Evolutionary conservation across 768 basidiomycete species (phyloP), one percentile per base, ranked within the genome.

Genomic region (Tylopilus intermedius): DNA sequence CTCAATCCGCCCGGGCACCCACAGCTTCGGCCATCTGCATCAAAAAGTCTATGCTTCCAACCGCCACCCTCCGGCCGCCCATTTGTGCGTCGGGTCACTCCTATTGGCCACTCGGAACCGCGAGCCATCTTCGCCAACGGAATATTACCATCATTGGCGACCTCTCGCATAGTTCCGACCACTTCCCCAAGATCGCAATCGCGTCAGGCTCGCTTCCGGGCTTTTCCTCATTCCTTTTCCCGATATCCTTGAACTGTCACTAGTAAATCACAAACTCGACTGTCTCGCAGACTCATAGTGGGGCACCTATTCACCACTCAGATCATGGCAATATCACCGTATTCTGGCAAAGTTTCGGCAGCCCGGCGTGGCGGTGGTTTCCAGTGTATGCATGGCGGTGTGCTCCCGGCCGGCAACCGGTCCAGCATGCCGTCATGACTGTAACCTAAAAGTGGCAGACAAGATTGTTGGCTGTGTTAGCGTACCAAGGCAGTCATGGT

Each of bases 81-180:
- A 53, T 50, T 24, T 24, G 24, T 24, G 24, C 24, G 24, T 24
- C 24, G 24, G 24, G 24, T 24, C 24, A 38, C 15, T 39, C 37
- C 54, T 35, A 44, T 47, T 57, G 42, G 38, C 27, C 46, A 27
- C 47, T 67, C 66, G 66, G 66, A 53, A 58, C 66, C 66, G 67
- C 64, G 50, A 11, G 18, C 18, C 38, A n/a, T 58, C 30, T 30
- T 30, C 30, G 30, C 42, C 46, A 18, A 32, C 41, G 21, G 9
- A 51, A 65, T 64, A 67, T 59, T 40, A 24, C 54, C 51, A 46
- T 46, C 46, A 35, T 50, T 40, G 48, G 47, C 40, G 21, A 40
- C 38, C 27, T 18, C 42, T 29, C 43, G 45, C 49, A 8, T 52
- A 44, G 22, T 29, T 38, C 26, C 27, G 29, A 24, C 44, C 43